Evolutionary conservation across 192 early-diverging fungal species (phyloP), one percentile per base, ranked within the genome.

Genomic region (Umbelopsis sp.): DNA sequence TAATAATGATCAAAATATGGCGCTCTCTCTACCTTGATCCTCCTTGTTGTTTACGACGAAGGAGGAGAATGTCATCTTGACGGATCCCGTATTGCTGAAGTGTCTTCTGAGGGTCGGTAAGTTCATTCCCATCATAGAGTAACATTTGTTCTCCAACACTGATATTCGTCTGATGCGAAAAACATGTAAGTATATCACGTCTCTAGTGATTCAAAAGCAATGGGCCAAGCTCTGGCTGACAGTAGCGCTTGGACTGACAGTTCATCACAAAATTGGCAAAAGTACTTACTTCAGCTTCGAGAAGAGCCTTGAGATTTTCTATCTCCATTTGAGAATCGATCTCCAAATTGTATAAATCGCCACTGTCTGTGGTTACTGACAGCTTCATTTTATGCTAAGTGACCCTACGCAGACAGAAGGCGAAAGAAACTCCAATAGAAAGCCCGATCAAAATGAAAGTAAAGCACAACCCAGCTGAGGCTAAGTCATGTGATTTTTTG

Each of bases 271-370:
- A 9, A 73, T 21, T 38, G 21, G 66, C 25, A 53, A 70, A 9
- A 14, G 9, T 43, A 52, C 36, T 73, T 84, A 89, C 88, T 80
- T 96, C 93, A n/a, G 83, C 87, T 79, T 96, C 95, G n/a, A 95
- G 83, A 25, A 98, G 83, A 25, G 93, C 95, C 69, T 87, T 84
- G 34, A 96, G 82, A 79, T 92, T 89, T 73, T 90, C 89, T 32
- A 93, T 79, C 50, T 87, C 87, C 86, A 93, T 92, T 74, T 90
- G 87, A 9, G 86, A 83, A 76, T 91, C 89, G 47, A 92, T 84
- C 68, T 92, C 92, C 21, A 93, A 62, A 68, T 81, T 83, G 72
- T 87, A 87, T 45, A 90, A 56, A 32, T 90, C 82, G 65, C 87
- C 90, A 20, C 74, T 32, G 31, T 89, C 84, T 25, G 84, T 86